Percentiles rank a stretch among this genome's conserved stretches.
phyloP scores from a whole-genome alignment of 139 green algal species.

The Closterium sp. region DNA sequence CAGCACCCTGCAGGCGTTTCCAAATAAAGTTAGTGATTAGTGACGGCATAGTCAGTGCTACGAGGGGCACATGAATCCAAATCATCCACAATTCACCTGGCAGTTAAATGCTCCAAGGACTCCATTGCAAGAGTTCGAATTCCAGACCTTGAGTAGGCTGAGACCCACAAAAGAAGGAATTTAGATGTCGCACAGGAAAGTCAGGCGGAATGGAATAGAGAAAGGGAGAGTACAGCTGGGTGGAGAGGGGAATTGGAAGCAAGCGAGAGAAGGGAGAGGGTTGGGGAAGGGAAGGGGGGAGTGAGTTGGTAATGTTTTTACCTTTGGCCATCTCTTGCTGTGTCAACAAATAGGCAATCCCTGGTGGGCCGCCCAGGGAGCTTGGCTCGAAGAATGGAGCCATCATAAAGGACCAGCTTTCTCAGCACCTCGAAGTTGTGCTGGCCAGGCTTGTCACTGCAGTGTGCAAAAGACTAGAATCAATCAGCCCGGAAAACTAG shows the following conservation, averaged over 20 bases:
- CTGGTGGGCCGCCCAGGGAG: slow-evolving; percentile 79
- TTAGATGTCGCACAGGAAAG: slow-evolving; percentile 8
- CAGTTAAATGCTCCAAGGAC: slow-evolving; percentile 39
- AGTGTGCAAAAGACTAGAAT: background rate
- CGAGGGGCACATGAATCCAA: background rate
- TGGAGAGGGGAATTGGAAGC: background rate
- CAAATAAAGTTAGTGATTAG: background rate
- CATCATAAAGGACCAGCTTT: slow-evolving; percentile 73
- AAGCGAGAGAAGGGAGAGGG: background rate
- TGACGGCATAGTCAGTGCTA: too few species aligned
- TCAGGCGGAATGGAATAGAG: background rate
- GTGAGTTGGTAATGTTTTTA: background rate
- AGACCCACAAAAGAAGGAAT: slow-evolving; percentile 25
- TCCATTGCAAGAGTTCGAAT: slow-evolving; percentile 15
- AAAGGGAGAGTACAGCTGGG: background rate
- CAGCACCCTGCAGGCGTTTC: slow-evolving; percentile 21
- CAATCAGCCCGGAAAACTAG: background rate
- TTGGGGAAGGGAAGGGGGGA: background rate
- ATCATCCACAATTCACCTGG: background rate
- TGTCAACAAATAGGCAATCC: slow-evolving; percentile 84
- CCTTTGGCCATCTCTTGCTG: slow-evolving; percentile 67
- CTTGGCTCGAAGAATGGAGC: slow-evolving; percentile 63
- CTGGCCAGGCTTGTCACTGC: slow-evolving; percentile 38
- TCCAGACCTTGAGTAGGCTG: slow-evolving; percentile 36
- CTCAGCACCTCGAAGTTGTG: slow-evolving; percentile 80